Evolutionary conservation across 768 basidiomycete genomes (phyloP).

Genomic region (Leccinum boreale): DNA sequence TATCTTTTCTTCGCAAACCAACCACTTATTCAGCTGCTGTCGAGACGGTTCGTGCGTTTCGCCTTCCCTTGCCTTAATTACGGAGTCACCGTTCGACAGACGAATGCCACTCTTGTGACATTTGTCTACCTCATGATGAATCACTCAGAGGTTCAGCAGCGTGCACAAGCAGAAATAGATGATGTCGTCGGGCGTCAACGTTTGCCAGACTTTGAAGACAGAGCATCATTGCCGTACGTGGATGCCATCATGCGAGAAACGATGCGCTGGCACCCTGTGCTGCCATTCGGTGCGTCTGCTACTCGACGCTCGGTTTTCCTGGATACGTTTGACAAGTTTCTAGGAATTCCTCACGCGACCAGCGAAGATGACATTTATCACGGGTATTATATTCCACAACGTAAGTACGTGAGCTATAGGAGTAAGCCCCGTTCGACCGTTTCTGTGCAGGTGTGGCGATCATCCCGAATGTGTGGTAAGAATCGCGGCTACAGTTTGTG

Average conservation of each 20-base stretch:
- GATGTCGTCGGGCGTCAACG: background rate
- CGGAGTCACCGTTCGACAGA: constrained; percentile 14
- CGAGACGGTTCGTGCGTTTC: background rate
- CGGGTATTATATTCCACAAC: background rate
- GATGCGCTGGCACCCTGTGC: background rate
- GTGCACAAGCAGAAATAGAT: background rate
- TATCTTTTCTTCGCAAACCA: background rate
- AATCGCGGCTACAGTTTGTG: background rate
- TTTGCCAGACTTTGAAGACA: background rate
- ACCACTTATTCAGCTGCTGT: background rate
- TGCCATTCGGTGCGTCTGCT: background rate
- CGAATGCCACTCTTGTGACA: constrained; percentile 17
- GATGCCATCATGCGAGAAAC: background rate
- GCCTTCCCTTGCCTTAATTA: background rate
- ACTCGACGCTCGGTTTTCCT: background rate
- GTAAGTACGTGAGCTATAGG: background rate
- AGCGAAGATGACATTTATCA: background rate
- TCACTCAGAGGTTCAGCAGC: constrained; percentile 18
- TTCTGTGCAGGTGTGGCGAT: background rate
- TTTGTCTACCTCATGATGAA: constrained; percentile 32
- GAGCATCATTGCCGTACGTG: background rate
- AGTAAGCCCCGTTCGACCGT: background rate
- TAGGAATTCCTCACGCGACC: background rate
- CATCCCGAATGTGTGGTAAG: background rate
- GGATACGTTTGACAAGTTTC: background rate